Percentiles rank a stretch among this genome's conserved stretches.
Conservation (phyloP, 2,329 filamentous ascomycete species). For the Colletotrichum camelliae region DNA sequence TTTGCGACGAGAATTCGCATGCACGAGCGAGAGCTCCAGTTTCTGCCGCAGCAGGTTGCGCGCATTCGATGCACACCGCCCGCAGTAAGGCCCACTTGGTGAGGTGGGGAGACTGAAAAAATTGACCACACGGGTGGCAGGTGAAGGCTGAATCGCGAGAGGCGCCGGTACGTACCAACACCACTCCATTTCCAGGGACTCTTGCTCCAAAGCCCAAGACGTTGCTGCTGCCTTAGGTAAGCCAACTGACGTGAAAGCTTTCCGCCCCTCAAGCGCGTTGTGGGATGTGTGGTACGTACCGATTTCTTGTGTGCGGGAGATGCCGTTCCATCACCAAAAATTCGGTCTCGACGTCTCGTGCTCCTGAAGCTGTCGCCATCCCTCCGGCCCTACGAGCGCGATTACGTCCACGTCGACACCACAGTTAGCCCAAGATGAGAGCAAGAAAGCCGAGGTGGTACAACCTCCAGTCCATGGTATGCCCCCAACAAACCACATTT, state of each 20-base stretch:
- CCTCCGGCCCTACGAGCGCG: background rate
- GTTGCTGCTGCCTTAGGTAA: background rate
- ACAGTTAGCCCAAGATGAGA: slow-evolving; percentile 48
- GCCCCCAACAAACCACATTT: slow-evolving; percentile 31
- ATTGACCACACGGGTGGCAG: slow-evolving; percentile 10
- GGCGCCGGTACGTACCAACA: background rate
- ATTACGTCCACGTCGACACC: slow-evolving; percentile 6
- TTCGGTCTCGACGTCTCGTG: slow-evolving; percentile 19
- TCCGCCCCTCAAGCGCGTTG: background rate
- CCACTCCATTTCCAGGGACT: background rate
- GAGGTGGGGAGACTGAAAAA: slow-evolving; percentile 17
- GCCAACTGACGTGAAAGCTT: background rate
- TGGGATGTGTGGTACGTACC: slow-evolving; percentile 2
- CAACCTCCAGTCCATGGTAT: slow-evolving; percentile 69
- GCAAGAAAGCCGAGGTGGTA: slow-evolving; percentile 68
- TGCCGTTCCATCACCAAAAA: slow-evolving; percentile 22
- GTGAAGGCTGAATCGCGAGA: background rate
- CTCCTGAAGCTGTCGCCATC: slow-evolving; percentile 17
- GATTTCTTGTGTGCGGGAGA: background rate
- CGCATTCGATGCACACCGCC: slow-evolving; percentile 19
- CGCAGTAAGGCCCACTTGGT: slow-evolving; percentile 6
- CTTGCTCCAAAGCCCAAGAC: background rate
- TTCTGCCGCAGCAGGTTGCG: slow-evolving; percentile 21
- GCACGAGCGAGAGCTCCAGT: slow-evolving; percentile 19
- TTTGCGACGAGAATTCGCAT: slow-evolving; percentile 24